Conservation (phyloP, 768 basidiomycete species). For the Boletus coccyginus region DNA sequence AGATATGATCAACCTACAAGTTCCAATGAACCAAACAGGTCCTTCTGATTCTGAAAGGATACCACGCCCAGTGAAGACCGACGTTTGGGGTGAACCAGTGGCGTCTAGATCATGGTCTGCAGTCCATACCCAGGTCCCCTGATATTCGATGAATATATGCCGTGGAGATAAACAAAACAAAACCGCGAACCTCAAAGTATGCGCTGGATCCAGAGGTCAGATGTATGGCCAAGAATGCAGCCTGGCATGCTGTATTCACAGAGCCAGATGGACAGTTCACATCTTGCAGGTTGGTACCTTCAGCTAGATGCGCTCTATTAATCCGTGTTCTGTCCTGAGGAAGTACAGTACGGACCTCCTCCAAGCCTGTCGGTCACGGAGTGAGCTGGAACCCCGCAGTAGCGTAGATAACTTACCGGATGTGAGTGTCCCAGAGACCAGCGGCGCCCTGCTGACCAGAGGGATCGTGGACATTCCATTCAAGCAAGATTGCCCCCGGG, state of each 20-base stretch:
- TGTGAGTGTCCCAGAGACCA: constrained; percentile 49
- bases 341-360: constrained; percentile 17
- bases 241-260: constrained; percentile 46
- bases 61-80: constrained; percentile 65
- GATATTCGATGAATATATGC: background rate
- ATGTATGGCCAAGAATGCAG: constrained; percentile 66
- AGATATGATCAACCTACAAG: constrained; percentile 27
- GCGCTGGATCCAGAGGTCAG: constrained; percentile 50
- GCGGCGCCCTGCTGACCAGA: constrained; percentile 49
- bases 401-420: constrained; percentile 25
- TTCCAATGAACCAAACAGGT: constrained; percentile 81
- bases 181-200: constrained; percentile 54
- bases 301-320: constrained; percentile 31
- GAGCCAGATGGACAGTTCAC: constrained; percentile 42
- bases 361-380: constrained; percentile 18
- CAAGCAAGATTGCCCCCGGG: constrained; percentile 47
- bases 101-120: constrained; percentile 67
- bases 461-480: constrained; percentile 62
- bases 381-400: background rate
- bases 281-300: constrained; percentile 50
- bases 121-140: constrained; percentile 80
- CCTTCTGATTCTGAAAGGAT: constrained; percentile 73
- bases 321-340: background rate
- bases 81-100: constrained; percentile 48
- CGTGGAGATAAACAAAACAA: background rate